These are phyloP conservation scores for Crithidia acanthocephali DNA, from an alignment of 208 protist species.

Conservation along the genomic window DNA sequence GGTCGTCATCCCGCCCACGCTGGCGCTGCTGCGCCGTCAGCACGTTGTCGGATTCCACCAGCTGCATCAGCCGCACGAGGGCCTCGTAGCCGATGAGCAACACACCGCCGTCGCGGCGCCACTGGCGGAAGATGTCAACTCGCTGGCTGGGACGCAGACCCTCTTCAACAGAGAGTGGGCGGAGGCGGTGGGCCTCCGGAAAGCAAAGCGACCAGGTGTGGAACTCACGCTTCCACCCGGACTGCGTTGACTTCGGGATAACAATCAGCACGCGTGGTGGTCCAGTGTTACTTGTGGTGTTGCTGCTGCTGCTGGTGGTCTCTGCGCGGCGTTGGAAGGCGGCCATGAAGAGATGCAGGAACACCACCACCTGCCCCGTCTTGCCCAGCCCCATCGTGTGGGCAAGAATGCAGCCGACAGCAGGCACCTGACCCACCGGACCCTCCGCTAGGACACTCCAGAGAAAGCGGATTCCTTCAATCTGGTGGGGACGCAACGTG, in stretches of 20 bases:
- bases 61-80: slow-evolving; percentile 57
- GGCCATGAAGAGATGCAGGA: slow-evolving; percentile 74
- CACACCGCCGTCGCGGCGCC: slow-evolving; percentile 65
- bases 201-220: slow-evolving; percentile 62
- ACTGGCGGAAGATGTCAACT: slow-evolving; percentile 41
- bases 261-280: slow-evolving; percentile 61
- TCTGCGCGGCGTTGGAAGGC: slow-evolving; percentile 18
- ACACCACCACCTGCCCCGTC: slow-evolving; percentile 84
- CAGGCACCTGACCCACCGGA: slow-evolving; percentile 72
- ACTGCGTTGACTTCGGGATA: slow-evolving; percentile 76
- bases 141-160: slow-evolving; percentile 25
- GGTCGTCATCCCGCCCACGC: neutral
- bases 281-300: slow-evolving; percentile 2
- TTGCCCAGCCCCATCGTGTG: slow-evolving; percentile 93
- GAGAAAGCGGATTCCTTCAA: slow-evolving; percentile 87
- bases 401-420: slow-evolving; percentile 82
- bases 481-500: slow-evolving; percentile 69
- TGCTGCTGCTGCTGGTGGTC: neutral
- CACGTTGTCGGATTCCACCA: slow-evolving; percentile 38
- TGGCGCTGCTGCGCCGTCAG: slow-evolving; percentile 1
- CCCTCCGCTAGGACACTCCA: slow-evolving; percentile 79
- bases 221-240: slow-evolving; percentile 71
- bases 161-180: slow-evolving; percentile 30
- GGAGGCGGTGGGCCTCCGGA: slow-evolving; percentile 47
- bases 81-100: slow-evolving; percentile 82